phyloP scores from a whole-genome alignment of 2,329 filamentous ascomycete species.

The Gyromitra esculenta region DNA sequence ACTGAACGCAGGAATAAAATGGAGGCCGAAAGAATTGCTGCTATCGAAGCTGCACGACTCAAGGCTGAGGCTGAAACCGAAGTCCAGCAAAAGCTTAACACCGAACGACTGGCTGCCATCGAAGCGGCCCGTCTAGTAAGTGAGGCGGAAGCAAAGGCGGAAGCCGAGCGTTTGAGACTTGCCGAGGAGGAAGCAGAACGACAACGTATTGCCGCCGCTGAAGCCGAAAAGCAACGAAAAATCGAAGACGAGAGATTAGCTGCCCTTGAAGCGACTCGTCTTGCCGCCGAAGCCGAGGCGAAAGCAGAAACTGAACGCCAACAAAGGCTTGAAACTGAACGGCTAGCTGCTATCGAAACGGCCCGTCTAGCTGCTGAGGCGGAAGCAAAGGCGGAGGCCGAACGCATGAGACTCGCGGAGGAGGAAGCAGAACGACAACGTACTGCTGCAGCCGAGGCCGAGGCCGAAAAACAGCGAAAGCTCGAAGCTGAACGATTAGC shows the following conservation, averaged over 20 bases:
- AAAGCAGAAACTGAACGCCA: neutral
- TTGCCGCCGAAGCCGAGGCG: conserved; percentile 19
- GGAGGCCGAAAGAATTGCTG: conserved; percentile 36
- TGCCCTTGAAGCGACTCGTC: conserved; percentile 4
- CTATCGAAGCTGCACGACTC: conserved; percentile 21
- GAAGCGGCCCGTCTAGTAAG: conserved; percentile 8
- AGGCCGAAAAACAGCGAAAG: conserved; percentile 35
- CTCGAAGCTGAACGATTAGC: conserved; percentile 10
- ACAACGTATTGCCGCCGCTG: conserved; percentile 5
- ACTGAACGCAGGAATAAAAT: conserved; percentile 25
- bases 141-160: conserved; percentile 40
- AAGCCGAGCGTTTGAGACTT: conserved; percentile 21
- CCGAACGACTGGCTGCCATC: conserved; percentile 4
- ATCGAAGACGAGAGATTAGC: conserved; percentile 9
- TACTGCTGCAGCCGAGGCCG: conserved; percentile 25
- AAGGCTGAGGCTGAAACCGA: conserved; percentile 36
- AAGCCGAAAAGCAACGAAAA: conserved; percentile 27
- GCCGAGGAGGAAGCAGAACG: conserved; percentile 5
- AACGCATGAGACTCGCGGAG: conserved; percentile 11
- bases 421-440: conserved; percentile 3
- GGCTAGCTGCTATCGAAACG: no score
- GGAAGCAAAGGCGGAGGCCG: conserved; percentile 18
- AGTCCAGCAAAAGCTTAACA: conserved; percentile 29
- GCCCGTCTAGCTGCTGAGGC: no score
- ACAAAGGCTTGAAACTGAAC: conserved; percentile 23